A percentile compares a stretch with the other conserved stretches of the same genome.
phyloP scores from a whole-genome alignment of 495 filamentous ascomycete genomes.

The Tetracladium setigerum region DNA sequence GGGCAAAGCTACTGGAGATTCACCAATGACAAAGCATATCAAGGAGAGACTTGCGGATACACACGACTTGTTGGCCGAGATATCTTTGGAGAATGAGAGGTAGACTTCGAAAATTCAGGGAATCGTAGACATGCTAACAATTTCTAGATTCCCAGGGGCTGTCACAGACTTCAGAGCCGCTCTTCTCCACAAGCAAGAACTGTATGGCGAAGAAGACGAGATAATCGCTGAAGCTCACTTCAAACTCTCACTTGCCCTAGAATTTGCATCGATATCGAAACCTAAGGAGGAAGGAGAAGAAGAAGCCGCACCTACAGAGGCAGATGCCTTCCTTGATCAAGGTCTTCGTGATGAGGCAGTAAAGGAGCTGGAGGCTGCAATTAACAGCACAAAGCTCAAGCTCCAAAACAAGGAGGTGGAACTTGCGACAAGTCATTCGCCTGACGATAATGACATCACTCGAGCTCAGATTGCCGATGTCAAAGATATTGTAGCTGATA shows the following conservation, averaged over 20 bases:
- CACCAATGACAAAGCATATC: slow-evolving; percentile 48
- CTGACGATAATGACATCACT: slow-evolving; percentile 49
- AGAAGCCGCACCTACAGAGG: slow-evolving; percentile 20
- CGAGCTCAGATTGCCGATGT: slow-evolving; percentile 69
- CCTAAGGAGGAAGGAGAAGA: slow-evolving; percentile 44
- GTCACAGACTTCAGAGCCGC: slow-evolving; percentile 70
- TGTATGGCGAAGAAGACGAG: slow-evolving; percentile 72
- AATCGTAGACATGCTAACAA: slow-evolving; percentile 1
- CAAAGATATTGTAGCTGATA: slow-evolving; percentile 78
- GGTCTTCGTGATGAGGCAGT: slow-evolving; percentile 67
- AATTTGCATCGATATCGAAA: slow-evolving; percentile 74
- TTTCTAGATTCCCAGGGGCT: slow-evolving; percentile 61
- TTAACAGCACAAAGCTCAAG: slow-evolving; percentile 67
- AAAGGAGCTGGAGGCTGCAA: slow-evolving; percentile 71
- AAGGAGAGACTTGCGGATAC: slow-evolving; percentile 85
- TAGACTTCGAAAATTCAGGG: slow-evolving; percentile 17
- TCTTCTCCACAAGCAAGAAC: slow-evolving; percentile 63
- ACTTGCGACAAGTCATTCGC: slow-evolving; percentile 41
- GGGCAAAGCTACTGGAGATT: slow-evolving; percentile 45
- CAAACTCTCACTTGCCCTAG: slow-evolving; percentile 90
- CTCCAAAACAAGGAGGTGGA: slow-evolving; percentile 65
- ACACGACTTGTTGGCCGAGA: slow-evolving; percentile 86
- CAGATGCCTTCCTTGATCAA: slow-evolving; percentile 46
- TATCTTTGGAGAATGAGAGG: slow-evolving; percentile 87
- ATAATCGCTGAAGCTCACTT: slow-evolving; percentile 89